Evolutionary conservation across 2,329 filamentous ascomycete genomes (phyloP).

Genomic region (Eutypa lata): DNA sequence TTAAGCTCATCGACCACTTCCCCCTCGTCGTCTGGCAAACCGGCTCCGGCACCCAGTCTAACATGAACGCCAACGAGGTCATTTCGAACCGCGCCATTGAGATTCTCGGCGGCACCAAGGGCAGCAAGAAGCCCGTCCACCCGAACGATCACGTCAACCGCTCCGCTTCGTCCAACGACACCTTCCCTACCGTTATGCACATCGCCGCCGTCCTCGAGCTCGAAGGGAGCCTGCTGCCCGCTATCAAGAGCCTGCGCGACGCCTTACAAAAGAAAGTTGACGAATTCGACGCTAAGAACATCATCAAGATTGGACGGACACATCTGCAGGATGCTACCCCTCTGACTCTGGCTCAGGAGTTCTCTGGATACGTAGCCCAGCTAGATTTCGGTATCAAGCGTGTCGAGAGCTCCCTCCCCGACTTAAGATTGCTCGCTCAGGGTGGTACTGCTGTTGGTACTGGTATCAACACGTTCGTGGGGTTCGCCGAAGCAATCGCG

Average conservation of each 20-base stretch:
- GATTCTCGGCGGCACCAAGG: slow-evolving; percentile 90
- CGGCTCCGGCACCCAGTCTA: slow-evolving; percentile 96
- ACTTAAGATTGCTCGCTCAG: slow-evolving; percentile 84
- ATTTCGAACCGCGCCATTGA: slow-evolving; percentile 99
- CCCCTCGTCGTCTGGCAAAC: slow-evolving; percentile 99
- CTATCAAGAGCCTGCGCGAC: slow-evolving; percentile 75
- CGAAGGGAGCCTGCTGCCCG: slow-evolving; percentile 79
- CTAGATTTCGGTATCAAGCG: slow-evolving; percentile 87
- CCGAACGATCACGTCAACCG: slow-evolving; percentile 99
- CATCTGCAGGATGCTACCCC: slow-evolving; percentile 97
- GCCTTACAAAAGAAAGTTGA: slow-evolving; percentile 87
- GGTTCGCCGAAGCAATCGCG: slow-evolving; percentile 91
- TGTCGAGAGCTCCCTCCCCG: slow-evolving; percentile 76
- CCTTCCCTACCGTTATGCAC: slow-evolving; percentile 99
- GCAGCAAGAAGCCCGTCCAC: slow-evolving; percentile 96
- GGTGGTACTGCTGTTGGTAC: slow-evolving; percentile 96
- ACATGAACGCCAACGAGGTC: slow-evolving; percentile 99
- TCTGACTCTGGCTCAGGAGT: slow-evolving; percentile 92
- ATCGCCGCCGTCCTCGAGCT: slow-evolving; percentile 95
- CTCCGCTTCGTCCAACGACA: slow-evolving; percentile 97
- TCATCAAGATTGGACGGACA: slow-evolving; percentile 98
- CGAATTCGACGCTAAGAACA: slow-evolving; percentile 76
- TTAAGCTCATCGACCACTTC: slow-evolving; percentile 96
- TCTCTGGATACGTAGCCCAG: slow-evolving; percentile 95
- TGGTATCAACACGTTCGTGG: slow-evolving; percentile 94